Evolutionary conservation across 345 rosid species (phyloP), one percentile per base, ranked within the genome.

Genomic region (Raphanus sativus): DNA sequence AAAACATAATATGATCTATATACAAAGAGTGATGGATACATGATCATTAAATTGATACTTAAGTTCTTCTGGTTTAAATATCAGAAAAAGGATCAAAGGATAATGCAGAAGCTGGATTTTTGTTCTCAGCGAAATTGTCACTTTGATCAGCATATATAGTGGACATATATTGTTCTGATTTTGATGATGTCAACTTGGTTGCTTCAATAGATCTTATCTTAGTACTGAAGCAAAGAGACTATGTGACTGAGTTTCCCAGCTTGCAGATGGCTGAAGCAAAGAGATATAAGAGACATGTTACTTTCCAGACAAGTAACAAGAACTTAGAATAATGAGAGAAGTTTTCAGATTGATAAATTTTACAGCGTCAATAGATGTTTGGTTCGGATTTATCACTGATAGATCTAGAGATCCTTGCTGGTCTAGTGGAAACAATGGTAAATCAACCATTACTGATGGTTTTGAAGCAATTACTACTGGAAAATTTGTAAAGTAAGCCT

Each of bases 401-500:
- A 77, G 36, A 66, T 81, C 77, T 11, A 56, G 64, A 26, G 83
- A 77, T 65, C 75, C 83, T 78, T 77, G 75, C 25, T 80, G 85
- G 54, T 66, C 69, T 33, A 77, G 68, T n/a, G 69, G 84, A 75
- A 83, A 80, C 34, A 61, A 67, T 30, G 84, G 69, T 21, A 72
- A 45, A 80, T 77, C 80, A 60, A 72, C 74, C 67, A 73, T 66
- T 70, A 78, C 75, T 65, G 84, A 73, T 59, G 76, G 71, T 59
- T 79, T 62, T 69, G 75, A 54, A 38, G 76, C 60, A 66, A 76
- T 40, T 63, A 75, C 60, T 62, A 77, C 32, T 71, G 83, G 85
- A 69, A 81, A 79, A 79, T 78, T 79, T 34, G 85, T 70, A 28
- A 82, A 65, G 66, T 77, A 82, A 70, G 82, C 85, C 76, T 81